phyloP scores from a whole-genome alignment of 2,329 filamentous ascomycete species.

The Pseudogymnoascus sp. region DNA sequence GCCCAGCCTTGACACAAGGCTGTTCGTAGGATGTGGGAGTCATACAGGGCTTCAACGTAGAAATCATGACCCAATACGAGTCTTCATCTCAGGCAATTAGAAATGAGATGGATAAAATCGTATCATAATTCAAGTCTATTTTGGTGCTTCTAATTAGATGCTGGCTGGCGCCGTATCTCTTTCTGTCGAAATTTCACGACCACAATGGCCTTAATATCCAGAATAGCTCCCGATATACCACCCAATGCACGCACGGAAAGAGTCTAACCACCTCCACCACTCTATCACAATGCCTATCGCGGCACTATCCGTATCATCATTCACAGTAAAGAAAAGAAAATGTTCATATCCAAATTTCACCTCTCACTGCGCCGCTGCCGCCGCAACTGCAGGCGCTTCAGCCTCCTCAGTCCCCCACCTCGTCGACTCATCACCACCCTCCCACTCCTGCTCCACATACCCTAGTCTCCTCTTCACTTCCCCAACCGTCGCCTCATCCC shows the following conservation, averaged over 20 bases:
- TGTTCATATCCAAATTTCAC: not conserved
- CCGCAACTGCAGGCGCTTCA: not conserved
- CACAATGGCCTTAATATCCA: not conserved
- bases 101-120: not conserved
- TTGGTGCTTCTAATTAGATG: not conserved
- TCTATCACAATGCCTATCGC: not conserved
- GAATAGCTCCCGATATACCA: not conserved
- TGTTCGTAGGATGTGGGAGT: not conserved
- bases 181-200: not conserved
- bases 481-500: slow-evolving; percentile 68
- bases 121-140: slow-evolving; percentile 1
- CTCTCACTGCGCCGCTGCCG: not conserved
- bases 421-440: slow-evolving; percentile 71
- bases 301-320: not conserved
- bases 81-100: not conserved
- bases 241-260: not conserved
- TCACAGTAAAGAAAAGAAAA: not conserved
- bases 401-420: slow-evolving; percentile 61
- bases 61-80: not conserved
- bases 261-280: not conserved
- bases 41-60: not conserved
- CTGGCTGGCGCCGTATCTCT: not conserved
- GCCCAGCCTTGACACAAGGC: not conserved
- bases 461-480: slow-evolving; percentile 79
- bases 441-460: slow-evolving; percentile 80